Evolutionary conservation across 2,329 filamentous ascomycete genomes (phyloP), one percentile per base, ranked within the genome.

Genomic region (Corinectria fuckeliana): DNA sequence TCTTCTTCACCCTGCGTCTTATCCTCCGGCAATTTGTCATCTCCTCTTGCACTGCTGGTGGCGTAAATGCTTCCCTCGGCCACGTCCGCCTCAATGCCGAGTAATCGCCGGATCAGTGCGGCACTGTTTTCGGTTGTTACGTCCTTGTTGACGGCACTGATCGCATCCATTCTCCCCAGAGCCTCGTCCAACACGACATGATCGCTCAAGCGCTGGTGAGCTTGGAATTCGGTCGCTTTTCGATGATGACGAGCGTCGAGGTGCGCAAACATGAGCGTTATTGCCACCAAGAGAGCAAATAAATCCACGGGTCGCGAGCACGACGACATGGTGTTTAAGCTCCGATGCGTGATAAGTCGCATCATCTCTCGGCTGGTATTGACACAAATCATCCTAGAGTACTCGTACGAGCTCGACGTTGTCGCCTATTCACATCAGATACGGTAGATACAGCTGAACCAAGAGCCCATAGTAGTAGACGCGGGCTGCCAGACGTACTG

Each of bases 41-140:
- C n/a, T n/a, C n/a, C n/a, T n/a, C n/a, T n/a, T n/a, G n/a, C n/a
- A n/a, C 69, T 77, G 5, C 59, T 65, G 4, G 64, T 77, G 3
- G 69, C 71, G 63, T 62, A 70, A 61, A 50, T 70, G 0, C 66
- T 44, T 50, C 25, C 25, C 36, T 42, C 49, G 2, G 54, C 45
- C 2, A 47, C 45, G 5, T 50, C 36, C 4, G 34, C 54, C n/a
- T 56, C 54, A 16, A 56, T 38, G 2, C 16, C 26, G 2, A 56
- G 26, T 14, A 56, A 23, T 8, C n/a, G 18, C 9, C 26, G 16
- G 3, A 54, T 5, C 8, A 54, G 5, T 3, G 18, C 18, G 20
- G 41, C 30, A 4, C 41, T 26, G 13, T 21, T 26, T 6, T 48
- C 20, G 38, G 16, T 38, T 2, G 55, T 14, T 5, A 13, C 18